Evolutionary conservation across 1,284 basidiomycete species (phyloP).

Genomic region (Phylloporus sp.): DNA sequence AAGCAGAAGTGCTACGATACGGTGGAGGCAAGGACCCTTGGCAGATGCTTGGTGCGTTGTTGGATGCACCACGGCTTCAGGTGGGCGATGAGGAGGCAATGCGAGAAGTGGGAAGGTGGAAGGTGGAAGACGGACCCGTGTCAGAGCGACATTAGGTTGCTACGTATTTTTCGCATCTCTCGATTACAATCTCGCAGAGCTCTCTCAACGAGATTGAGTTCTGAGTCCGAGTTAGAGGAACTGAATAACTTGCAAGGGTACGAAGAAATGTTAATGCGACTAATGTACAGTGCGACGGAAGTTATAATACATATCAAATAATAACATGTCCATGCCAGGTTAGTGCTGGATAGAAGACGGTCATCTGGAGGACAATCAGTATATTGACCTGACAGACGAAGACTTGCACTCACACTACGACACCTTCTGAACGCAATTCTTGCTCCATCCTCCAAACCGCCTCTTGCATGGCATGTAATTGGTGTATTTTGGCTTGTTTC

Average conservation of each 20-base stretch:
- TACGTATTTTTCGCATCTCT: not conserved
- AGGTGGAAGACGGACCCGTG: conserved; percentile 70
- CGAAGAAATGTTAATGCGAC: not conserved
- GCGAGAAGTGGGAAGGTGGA: conserved; percentile 89
- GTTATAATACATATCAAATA: conserved; percentile 25
- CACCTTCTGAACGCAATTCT: conserved; percentile 31
- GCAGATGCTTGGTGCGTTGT: conserved; percentile 84
- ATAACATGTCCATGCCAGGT: conserved; percentile 15
- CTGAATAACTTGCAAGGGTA: not conserved
- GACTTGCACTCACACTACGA: conserved; percentile 15
- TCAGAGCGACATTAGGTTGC: conserved; percentile 49
- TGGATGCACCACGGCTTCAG: conserved; percentile 66
- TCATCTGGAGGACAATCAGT: not conserved
- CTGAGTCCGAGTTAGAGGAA: not conserved
- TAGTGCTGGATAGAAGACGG: not conserved
- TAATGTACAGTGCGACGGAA: conserved; percentile 2
- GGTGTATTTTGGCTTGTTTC: conserved; percentile 23
- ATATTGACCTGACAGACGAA: not conserved
- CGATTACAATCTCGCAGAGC: no score
- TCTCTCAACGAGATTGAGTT: not conserved
- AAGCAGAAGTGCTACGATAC: conserved; percentile 73
- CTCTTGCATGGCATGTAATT: conserved; percentile 33
- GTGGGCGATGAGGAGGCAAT: conserved; percentile 83
- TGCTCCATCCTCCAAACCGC: conserved; percentile 30
- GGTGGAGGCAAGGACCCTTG: conserved; percentile 96